Evolutionary conservation across 2,329 filamentous ascomycete genomes (phyloP).

Genomic region (Ascomycota sp.): DNA sequence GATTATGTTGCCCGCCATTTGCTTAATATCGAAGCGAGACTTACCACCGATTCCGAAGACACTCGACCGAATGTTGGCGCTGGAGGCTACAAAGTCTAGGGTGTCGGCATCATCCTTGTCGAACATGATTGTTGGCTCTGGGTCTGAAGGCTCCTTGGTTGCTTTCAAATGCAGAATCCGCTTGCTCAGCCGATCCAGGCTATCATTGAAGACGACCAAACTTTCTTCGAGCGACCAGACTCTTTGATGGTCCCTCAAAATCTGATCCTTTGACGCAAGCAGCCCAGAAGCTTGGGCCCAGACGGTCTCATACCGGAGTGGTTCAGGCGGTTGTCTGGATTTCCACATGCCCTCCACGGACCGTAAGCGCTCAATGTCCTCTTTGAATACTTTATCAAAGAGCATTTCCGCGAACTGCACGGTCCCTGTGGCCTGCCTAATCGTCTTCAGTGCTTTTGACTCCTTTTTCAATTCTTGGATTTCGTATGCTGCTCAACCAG

Average conservation of each 20-base stretch:
- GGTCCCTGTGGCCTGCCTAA: constrained; percentile 60
- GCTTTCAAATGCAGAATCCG: constrained; percentile 44
- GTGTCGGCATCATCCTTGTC: constrained; percentile 96
- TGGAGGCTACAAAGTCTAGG: constrained; percentile 77
- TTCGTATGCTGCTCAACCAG: constrained; percentile 33
- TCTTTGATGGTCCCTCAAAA: constrained; percentile 45
- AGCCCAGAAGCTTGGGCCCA: constrained; percentile 25
- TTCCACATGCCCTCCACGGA: constrained; percentile 97
- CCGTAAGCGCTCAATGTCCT: constrained; percentile 60
- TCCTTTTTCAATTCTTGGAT: constrained; percentile 75
- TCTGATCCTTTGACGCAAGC: constrained; percentile 28
- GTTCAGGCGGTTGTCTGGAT: constrained; percentile 47
- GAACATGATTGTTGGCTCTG: constrained; percentile 52
- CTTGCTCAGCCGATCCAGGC: constrained; percentile 52
- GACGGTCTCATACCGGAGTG: constrained; percentile 46
- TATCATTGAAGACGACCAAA: constrained; percentile 66
- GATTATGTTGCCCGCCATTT: constrained; percentile 98
- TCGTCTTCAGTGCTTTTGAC: constrained; percentile 59
- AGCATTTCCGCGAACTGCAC: constrained; percentile 54
- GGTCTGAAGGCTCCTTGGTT: constrained; percentile 21
- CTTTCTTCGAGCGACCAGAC: constrained; percentile 71
- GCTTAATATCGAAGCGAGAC: constrained; percentile 90
- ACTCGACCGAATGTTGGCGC: constrained; percentile 68
- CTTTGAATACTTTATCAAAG: constrained; percentile 79
- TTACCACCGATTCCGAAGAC: constrained; percentile 77